Evolutionary conservation across 495 filamentous ascomycete genomes (phyloP).

Genomic region (Viridothelium virens): DNA sequence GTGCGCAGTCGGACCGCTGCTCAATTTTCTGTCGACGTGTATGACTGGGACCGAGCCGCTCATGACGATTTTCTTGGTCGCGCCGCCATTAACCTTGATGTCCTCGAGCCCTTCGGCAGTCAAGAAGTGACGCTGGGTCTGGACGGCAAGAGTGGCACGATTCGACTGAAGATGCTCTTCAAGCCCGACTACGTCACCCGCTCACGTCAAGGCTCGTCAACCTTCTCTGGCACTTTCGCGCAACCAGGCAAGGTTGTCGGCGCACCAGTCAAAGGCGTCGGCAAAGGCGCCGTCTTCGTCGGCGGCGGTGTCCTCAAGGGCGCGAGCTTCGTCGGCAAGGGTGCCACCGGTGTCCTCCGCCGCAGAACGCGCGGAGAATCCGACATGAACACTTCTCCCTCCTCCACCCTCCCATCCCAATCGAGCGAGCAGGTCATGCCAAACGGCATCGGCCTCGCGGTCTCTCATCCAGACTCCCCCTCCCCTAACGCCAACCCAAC

Average conservation of each 20-base stretch:
- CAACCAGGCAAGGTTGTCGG: constrained; percentile 88
- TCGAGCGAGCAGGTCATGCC: background rate
- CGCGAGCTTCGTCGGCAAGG: constrained; percentile 75
- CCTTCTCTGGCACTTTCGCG: constrained; percentile 87
- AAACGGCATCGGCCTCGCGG: background rate
- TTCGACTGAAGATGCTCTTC: constrained; percentile 85
- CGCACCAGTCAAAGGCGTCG: constrained; percentile 85
- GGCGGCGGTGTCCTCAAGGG: constrained; percentile 73
- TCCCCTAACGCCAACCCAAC: constrained; percentile 5
- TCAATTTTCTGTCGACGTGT: constrained; percentile 76
- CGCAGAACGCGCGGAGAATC: constrained; percentile 35
- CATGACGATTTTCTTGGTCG: constrained; percentile 80
- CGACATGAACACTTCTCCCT: background rate
- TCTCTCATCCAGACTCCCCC: constrained; percentile 6
- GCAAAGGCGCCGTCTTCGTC: constrained; percentile 58
- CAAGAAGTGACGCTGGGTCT: constrained; percentile 65
- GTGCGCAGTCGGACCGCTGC: constrained; percentile 76
- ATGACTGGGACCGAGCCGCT: constrained; percentile 92
- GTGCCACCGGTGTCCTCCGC: constrained; percentile 47
- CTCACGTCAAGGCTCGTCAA: constrained; percentile 80
- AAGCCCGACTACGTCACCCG: constrained; percentile 86
- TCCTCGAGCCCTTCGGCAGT: constrained; percentile 74
- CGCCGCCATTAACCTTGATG: constrained; percentile 66
- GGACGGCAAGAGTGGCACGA: constrained; percentile 79
- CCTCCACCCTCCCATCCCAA: background rate